Evolutionary conservation across 2,329 filamentous ascomycete species (phyloP), one percentile per base, ranked within the genome.

Genomic region (Ophiocordyceps camponoti-leonardi): DNA sequence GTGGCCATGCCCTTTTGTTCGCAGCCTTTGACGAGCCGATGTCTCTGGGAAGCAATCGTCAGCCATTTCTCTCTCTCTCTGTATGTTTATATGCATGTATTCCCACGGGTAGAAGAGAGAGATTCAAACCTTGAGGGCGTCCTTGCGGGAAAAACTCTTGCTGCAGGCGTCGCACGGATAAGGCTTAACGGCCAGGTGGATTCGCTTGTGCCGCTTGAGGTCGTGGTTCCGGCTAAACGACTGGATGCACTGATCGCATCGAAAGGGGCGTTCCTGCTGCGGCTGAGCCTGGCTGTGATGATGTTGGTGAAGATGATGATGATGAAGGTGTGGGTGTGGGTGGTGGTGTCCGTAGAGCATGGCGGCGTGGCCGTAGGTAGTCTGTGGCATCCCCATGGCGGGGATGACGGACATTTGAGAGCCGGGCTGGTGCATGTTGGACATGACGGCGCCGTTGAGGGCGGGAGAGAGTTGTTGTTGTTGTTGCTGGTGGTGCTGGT

Each of bases 61-160:
- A n/a, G n/a, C n/a, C n/a, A n/a, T n/a, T n/a, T n/a, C n/a, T n/a
- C n/a, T n/a, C n/a, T n/a, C n/a, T n/a, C n/a, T n/a, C n/a, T n/a
- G n/a, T n/a, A n/a, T n/a, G n/a, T n/a, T n/a, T n/a, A n/a, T n/a
- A n/a, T n/a, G n/a, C n/a, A n/a, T n/a, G n/a, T n/a, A n/a, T n/a
- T n/a, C n/a, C n/a, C n/a, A n/a, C n/a, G n/a, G n/a, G n/a, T n/a
- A n/a, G n/a, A n/a, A n/a, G n/a, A n/a, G n/a, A n/a, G n/a, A n/a
- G n/a, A n/a, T n/a, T n/a, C n/a, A n/a, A n/a, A 96, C 92, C 84
- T 96, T 96, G 28, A 98, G 69, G 11, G 92, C 92, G 63, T 96
- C 92, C 61, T 96, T 96, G 48, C 92, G 75, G 3, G 88, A 95
- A 58, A 98, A 98, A 59, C 85, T 92, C 74, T 96, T 96, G 49